Conservation (phyloP, 768 basidiomycete genomes). For the Peribolospora kevripleyi region DNA sequence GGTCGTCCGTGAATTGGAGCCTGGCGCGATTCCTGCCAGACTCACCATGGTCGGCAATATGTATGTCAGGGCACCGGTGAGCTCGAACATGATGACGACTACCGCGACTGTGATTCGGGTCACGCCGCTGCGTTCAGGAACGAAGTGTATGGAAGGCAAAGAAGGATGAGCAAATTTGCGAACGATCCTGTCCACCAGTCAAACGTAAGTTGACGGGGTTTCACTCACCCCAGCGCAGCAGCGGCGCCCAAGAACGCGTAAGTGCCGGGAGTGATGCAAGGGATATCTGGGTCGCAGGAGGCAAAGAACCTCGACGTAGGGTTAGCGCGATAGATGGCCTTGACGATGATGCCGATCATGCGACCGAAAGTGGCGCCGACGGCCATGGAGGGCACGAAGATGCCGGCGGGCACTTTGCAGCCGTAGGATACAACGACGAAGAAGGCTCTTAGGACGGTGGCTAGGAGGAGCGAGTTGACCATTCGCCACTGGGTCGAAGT, state of each 20-base stretch:
- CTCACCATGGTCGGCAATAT: conserved; percentile 90
- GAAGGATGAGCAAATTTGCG: neutral
- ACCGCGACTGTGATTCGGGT: conserved; percentile 95
- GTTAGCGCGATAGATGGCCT: conserved; percentile 63
- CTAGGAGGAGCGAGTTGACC: conserved; percentile 72
- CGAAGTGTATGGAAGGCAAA: neutral
- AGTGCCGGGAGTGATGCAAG: conserved; percentile 94
- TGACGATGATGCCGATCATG: conserved; percentile 90
- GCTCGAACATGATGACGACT: conserved; percentile 97
- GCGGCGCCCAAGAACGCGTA: conserved; percentile 96
- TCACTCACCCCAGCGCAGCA: conserved; percentile 57
- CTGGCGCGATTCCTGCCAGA: neutral
- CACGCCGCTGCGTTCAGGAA: conserved; percentile 38
- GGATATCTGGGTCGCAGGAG: conserved; percentile 68
- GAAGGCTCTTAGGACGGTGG: conserved; percentile 63
- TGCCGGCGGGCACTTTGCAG: conserved; percentile 86
- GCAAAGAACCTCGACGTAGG: conserved; percentile 68
- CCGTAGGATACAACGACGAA: conserved; percentile 85
- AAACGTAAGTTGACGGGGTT: neutral
- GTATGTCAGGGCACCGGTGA: conserved; percentile 90
- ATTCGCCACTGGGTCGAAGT: conserved; percentile 80
- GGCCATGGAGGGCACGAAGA: conserved; percentile 98
- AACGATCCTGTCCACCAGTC: neutral
- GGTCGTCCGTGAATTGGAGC: neutral
- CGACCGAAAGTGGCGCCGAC: conserved; percentile 90